Base-by-base conservation (phyloP, 1,139 yeast species). In the Kodamaea alishanica region DNA sequence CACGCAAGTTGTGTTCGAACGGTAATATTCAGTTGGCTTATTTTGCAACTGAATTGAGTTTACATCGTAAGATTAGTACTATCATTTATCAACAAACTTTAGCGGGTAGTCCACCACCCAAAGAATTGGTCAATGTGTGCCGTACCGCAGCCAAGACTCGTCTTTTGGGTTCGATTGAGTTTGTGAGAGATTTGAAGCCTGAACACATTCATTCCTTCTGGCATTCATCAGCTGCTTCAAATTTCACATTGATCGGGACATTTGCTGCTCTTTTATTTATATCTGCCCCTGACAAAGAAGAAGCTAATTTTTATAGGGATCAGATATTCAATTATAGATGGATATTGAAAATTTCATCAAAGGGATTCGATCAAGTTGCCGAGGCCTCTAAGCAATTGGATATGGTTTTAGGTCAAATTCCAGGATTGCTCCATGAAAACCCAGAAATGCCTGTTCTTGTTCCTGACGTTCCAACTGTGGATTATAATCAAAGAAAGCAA, bases 191-290 rank as follows among this genome's bases (percentile, higher is more conserved):
- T 43, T 70, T 89, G 52, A 81, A 81, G 49, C 84, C 84, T 2
- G 95, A 87, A 48, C 95, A 88, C 54, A 75, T 85, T 37, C 89
- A 81, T 54, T 79, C 94, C 7, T 88, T 87, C 60, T 89, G 96
- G 96, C 92, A 85, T 59, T 77, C 89, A 2, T 80, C 89, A 4
- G 76, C 95, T 0, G 73, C 90, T 0, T 75, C 86, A 8, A 86
- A 84, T 54, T 79, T 89, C 47, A 81, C 95, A 3, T 63, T 86
- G 33, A 85, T 88, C 39, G 96, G 96, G 2, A 79, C 92, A 0
- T 89, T 89, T 70, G 95, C 96, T 0, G 83, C 94, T 0, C 66
- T 89, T 7, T 63, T 89, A 40, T 85, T 73, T 52, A 78, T 80
- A 26, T 81, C 90, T 0, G 66, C 89, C 1, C 63, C 71, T 8